A percentile compares a stretch with the other conserved stretches of the same genome.
phyloP scores from a whole-genome alignment of 768 basidiomycete species.

The Agrocybe praecox region DNA sequence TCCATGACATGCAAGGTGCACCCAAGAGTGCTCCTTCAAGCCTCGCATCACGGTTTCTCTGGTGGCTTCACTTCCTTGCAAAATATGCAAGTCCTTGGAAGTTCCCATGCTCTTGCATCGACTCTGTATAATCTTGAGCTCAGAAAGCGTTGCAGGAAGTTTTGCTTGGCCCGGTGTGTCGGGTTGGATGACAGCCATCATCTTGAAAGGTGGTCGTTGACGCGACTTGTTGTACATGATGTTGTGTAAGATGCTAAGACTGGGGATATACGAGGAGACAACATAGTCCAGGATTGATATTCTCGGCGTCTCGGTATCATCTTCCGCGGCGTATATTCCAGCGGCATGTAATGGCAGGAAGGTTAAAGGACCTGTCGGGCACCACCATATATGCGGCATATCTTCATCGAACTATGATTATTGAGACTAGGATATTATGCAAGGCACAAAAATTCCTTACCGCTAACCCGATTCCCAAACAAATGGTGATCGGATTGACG shows the following conservation, averaged over 20 bases:
- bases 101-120: neutral
- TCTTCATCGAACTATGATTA: constrained; percentile 22
- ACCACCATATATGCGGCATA: constrained; percentile 25
- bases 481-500: constrained; percentile 1
- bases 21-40: constrained; percentile 17
- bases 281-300: constrained; percentile 11
- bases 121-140: constrained; percentile 6
- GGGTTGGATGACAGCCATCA: constrained; percentile 15
- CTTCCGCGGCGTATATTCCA: constrained; percentile 23
- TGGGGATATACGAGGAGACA: constrained; percentile 21
- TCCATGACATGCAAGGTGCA: constrained; percentile 38
- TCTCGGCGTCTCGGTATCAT: constrained; percentile 1
- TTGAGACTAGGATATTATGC: neutral
- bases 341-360: constrained; percentile 34
- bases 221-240: constrained; percentile 3
- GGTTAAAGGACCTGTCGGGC: constrained; percentile 26
- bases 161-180: constrained; percentile 10
- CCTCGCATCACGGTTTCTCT: constrained; percentile 8
- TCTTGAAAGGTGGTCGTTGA: neutral
- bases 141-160: constrained; percentile 10
- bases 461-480: neutral
- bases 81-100: neutral
- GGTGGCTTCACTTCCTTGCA: constrained; percentile 11
- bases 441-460: neutral
- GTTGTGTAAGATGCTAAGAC: constrained; percentile 10